Conservation (phyloP, 1,284 basidiomycete genomes). For the Heterobasidion occidentale region DNA sequence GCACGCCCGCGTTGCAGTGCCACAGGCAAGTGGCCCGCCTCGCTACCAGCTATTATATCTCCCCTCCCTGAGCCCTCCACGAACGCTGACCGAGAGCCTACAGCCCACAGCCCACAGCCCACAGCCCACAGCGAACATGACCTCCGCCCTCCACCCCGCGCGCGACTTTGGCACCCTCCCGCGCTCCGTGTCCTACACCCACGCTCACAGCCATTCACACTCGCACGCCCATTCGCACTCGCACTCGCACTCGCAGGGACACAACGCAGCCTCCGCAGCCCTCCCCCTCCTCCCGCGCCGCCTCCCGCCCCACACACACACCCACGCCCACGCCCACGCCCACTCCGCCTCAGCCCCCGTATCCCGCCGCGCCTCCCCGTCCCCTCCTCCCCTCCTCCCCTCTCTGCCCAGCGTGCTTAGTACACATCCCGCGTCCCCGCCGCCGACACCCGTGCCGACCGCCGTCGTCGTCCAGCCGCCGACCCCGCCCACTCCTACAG, state of each 20-base stretch:
- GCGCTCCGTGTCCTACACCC: not conserved
- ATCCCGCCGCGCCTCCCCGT: conserved; percentile 10
- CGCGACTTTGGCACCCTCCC: not conserved
- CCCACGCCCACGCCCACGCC: too few species aligned
- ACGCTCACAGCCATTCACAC: too few species aligned
- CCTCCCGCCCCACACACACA: conserved; percentile 15
- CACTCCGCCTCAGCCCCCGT: conserved; percentile 4
- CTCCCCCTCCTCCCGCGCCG: conserved; percentile 50
- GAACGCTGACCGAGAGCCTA: too few species aligned
- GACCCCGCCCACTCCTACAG: conserved; percentile 15
- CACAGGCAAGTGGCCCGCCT: too few species aligned
- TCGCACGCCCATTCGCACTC: too few species aligned
- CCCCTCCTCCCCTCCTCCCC: conserved; percentile 9
- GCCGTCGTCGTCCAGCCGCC: conserved; percentile 24
- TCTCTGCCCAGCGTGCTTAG: too few species aligned
- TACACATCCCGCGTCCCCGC: conserved; percentile 13
- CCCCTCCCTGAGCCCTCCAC: too few species aligned
- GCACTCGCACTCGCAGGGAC: not conserved
- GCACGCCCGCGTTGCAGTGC: too few species aligned
- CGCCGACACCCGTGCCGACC: conserved; percentile 10
- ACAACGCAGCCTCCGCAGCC: conserved; percentile 43
- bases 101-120: too few species aligned
- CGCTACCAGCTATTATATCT: too few species aligned
- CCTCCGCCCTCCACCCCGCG: not conserved
- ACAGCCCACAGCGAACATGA: not conserved